These are phyloP conservation scores for Pythium plurisporium DNA, from an alignment of 352 stramenopile species.

Conservation along the genomic window DNA sequence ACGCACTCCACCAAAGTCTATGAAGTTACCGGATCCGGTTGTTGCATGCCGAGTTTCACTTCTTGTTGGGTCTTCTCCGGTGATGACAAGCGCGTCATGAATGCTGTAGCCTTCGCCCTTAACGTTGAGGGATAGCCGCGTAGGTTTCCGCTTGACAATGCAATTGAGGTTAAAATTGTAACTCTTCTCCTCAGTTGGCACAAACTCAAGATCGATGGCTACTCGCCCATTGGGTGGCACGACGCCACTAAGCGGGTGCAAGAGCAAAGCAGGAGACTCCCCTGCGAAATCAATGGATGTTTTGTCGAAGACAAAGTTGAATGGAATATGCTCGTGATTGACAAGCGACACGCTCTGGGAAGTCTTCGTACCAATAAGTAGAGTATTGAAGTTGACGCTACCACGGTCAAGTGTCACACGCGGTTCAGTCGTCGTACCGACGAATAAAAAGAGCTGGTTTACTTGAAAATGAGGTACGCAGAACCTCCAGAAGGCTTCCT, in stretches of 20 bases:
- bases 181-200: conserved; percentile 86
- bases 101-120: conserved; percentile 95
- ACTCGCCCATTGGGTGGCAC: conserved; percentile 85
- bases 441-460: conserved; percentile 89
- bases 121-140: conserved; percentile 89
- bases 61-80: conserved; percentile 34
- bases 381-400: conserved; percentile 90
- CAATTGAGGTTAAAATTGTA: conserved; percentile 94
- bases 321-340: conserved; percentile 92
- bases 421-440: conserved; percentile 89
- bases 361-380: conserved; percentile 87
- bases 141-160: conserved; percentile 89
- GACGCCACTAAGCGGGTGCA: conserved; percentile 86
- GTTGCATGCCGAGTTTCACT: conserved; percentile 29
- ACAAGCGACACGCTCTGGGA: conserved; percentile 87
- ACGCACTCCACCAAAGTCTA: conserved; percentile 88
- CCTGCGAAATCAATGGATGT: conserved; percentile 74
- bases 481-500: conserved; percentile 93
- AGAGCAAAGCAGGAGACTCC: conserved; percentile 68
- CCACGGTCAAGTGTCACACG: conserved; percentile 84
- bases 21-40: conserved; percentile 28
- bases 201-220: conserved; percentile 87
- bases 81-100: conserved; percentile 64
- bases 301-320: conserved; percentile 94
- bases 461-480: conserved; percentile 87